Evolutionary conservation across 805 yeast species (phyloP), one percentile per base, ranked within the genome.

Genomic region (Pichia nakasei): DNA sequence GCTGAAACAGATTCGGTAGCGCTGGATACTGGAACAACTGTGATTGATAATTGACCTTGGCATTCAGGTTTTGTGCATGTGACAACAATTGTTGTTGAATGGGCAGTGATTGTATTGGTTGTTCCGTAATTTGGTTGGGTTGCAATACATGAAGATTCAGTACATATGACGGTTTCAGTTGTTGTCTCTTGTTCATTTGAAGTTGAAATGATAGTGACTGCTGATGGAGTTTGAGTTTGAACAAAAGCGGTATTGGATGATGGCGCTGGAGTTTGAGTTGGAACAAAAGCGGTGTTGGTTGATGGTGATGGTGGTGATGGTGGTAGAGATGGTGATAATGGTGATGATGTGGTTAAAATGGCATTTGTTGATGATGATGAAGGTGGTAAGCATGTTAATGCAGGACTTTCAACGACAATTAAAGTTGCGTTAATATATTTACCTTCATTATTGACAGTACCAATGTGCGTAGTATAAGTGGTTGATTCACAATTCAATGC

Each of bases 401-500:
- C 38, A 24, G 44, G 44, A 3, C 33, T 32, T 32, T 42, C 44
- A 36, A 37, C n/a, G 19, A 42, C 37, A 18, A 42, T 22, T n/a
- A 42, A 37, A 11, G 40, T 37, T 4, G 40, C 44, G 32, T 37
- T 37, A 12, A 37, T 19, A 20, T 37, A 37, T 32, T 19, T 32
- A 8, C 44, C 44, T 3, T 18, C 13, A 21, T 11, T 19, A 37
- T 35, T 35, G n/a, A 26, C 37, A 4, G 40, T 37, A 32, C 35
- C 44, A 2, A 37, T 13, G 32, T 37, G 7, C 2, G 37, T 42
- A n/a, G 40, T 42, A 11, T 22, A 42, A 4, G 18, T 31, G 13
- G 36, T 13, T 17, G 24, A 20, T 15, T 22, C n/a, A 32, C 44
- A 42, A 20, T 36, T 35, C 3, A 18, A 20, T 6, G 41, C 44